Evolutionary conservation across 257 asterid genomes (phyloP).

Genomic region (Orobanche coerulescens): DNA sequence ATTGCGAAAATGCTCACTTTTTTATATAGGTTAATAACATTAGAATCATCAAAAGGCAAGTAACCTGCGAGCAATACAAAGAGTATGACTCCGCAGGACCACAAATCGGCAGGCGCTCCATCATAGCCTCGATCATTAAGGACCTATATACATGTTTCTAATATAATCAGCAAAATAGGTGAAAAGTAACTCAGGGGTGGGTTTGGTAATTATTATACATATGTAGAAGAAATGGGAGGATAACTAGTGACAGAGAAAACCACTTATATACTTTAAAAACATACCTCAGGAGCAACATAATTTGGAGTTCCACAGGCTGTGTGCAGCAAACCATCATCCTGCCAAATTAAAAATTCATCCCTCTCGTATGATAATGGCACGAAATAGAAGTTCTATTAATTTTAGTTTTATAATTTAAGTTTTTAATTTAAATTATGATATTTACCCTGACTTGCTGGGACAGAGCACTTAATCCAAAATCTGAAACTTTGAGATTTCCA

Average conservation of each 20-base stretch:
- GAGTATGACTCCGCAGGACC: constrained; percentile 95
- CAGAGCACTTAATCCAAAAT: constrained; percentile 92
- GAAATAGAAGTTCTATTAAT: not conserved
- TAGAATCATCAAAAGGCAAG: constrained; percentile 93
- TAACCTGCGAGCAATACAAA: constrained; percentile 93
- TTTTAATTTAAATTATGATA: constrained; percentile 1
- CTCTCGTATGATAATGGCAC: not conserved
- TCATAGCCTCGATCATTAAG: constrained; percentile 82
- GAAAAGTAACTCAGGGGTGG: not conserved
- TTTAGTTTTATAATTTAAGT: no score
- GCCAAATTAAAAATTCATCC: constrained; percentile 21
- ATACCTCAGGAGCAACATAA: constrained; percentile 97
- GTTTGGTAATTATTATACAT: not conserved
- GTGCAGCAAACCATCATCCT: constrained; percentile 95
- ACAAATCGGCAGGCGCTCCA: constrained; percentile 82
- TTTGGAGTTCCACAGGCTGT: constrained; percentile 98
- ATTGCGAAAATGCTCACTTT: constrained; percentile 49
- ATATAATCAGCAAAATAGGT: not conserved
- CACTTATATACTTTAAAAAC: not conserved
- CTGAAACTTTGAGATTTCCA: constrained; percentile 89
- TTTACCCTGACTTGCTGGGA: constrained; percentile 94
- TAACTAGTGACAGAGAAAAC: no score
- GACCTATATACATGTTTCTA: constrained; percentile 36
- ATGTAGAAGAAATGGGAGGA: no score
- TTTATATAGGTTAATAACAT: constrained; percentile 67